These are phyloP conservation scores for Candida yuanshanica DNA, from an alignment of 805 yeast genomes.

Conservation along the genomic window DNA sequence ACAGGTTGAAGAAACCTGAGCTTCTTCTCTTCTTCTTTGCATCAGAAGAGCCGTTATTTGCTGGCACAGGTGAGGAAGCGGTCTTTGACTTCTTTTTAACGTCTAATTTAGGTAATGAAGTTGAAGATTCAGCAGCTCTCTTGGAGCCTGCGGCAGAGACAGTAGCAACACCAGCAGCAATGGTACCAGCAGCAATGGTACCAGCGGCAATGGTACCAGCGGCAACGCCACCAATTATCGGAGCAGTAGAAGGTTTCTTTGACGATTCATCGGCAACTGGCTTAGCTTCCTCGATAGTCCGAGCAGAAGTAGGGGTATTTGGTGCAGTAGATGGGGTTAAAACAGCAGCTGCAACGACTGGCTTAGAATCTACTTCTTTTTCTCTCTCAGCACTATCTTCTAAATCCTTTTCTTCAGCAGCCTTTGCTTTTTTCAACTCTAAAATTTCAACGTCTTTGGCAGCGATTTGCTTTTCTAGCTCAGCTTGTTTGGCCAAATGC, in stretches of 20 bases:
- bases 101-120: not conserved
- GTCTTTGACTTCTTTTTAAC: not conserved
- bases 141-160: not conserved
- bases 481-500: slow-evolving; percentile 6
- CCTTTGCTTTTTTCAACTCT: slow-evolving; percentile 2
- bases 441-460: not conserved
- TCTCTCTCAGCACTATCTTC: not conserved
- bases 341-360: not conserved
- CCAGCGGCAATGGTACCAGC: slow-evolving; percentile 17
- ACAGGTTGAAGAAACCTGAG: slow-evolving; percentile 14
- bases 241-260: not conserved
- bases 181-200: slow-evolving; percentile 13
- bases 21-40: slow-evolving; percentile 14
- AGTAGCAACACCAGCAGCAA: slow-evolving; percentile 9
- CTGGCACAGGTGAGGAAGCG: not conserved
- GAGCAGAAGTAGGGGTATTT: slow-evolving; percentile 11
- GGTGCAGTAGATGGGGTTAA: not conserved
- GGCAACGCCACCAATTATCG: slow-evolving; percentile 7
- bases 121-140: not conserved
- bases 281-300: slow-evolving; percentile 4
- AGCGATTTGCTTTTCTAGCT: not conserved
- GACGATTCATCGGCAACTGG: not conserved
- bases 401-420: not conserved
- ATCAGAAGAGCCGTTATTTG: not conserved
- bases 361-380: not conserved